Percentiles rank a stretch among this genome's conserved stretches.
phyloP scores from a whole-genome alignment of 352 stramenopile species.

The Phytophthora cajani region DNA sequence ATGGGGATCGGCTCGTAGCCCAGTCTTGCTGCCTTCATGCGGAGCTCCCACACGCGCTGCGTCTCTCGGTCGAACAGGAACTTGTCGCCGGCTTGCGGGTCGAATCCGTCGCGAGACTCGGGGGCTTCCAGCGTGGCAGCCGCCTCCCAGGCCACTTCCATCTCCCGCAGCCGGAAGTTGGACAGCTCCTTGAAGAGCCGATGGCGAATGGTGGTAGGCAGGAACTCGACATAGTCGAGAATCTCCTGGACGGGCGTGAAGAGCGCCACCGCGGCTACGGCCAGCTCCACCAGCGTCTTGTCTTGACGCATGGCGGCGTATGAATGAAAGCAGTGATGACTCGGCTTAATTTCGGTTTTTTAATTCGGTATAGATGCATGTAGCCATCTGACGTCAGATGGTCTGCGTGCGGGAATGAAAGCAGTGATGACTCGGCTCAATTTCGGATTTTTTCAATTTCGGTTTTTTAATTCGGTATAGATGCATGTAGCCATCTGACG shows the following conservation, averaged over 20 bases:
- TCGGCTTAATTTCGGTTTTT: slow-evolving; percentile 20
- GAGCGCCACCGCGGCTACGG: slow-evolving; percentile 37
- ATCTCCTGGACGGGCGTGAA: slow-evolving; percentile 45
- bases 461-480: slow-evolving; percentile 18
- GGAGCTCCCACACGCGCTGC: slow-evolving; percentile 37
- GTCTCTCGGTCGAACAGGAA: slow-evolving; percentile 54
- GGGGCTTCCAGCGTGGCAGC: slow-evolving; percentile 13
- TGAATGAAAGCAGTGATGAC: not conserved
- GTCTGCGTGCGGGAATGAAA: not conserved
- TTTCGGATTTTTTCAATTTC: slow-evolving; percentile 6
- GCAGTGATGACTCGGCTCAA: slow-evolving; percentile 8
- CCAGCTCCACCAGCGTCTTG: slow-evolving; percentile 42
- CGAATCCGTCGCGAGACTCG: slow-evolving; percentile 28
- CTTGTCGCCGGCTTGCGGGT: slow-evolving; percentile 28
- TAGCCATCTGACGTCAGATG: slow-evolving; percentile 23
- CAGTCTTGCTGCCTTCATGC: slow-evolving; percentile 27
- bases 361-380: slow-evolving; percentile 18
- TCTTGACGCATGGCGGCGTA: slow-evolving; percentile 8
- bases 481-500: slow-evolving; percentile 11
- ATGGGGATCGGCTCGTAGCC: slow-evolving; percentile 17
- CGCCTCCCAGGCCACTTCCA: slow-evolving; percentile 53
- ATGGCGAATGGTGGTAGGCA: slow-evolving; percentile 46
- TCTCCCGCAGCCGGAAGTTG: slow-evolving; percentile 50
- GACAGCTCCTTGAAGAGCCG: slow-evolving; percentile 52
- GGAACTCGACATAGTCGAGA: slow-evolving; percentile 48